Percentiles rank a stretch among this genome's conserved stretches.
Evolutionary conservation across 805 yeast genomes (phyloP).

Genomic region (Metschnikowia borealis): DNA sequence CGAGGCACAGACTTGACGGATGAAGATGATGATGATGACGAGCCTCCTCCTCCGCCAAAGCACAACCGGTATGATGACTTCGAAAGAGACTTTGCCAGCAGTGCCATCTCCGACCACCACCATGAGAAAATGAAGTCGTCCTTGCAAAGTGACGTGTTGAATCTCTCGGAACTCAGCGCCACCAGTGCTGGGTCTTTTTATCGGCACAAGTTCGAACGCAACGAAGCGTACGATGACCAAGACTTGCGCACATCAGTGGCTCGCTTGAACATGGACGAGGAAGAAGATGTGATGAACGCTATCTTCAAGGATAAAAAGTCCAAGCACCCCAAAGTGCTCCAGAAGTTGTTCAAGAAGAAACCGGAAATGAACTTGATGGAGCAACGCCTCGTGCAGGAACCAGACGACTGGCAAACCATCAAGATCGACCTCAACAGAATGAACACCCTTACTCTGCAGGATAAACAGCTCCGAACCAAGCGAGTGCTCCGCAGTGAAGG

Average conservation of each 20-base stretch:
- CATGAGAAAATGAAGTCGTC: slow-evolving; percentile 35
- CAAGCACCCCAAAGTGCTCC: slow-evolving; percentile 44
- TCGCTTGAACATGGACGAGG: slow-evolving; percentile 22
- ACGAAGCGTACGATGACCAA: slow-evolving; percentile 16
- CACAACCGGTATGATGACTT: slow-evolving; percentile 30
- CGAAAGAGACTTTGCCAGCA: slow-evolving; percentile 17
- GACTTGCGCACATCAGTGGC: slow-evolving; percentile 12
- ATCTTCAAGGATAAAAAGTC: slow-evolving; percentile 41
- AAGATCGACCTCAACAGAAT: slow-evolving; percentile 53
- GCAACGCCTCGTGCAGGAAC: slow-evolving; percentile 42
- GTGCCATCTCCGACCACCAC: slow-evolving; percentile 19
- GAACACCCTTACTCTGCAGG: slow-evolving; percentile 61
- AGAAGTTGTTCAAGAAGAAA: slow-evolving; percentile 35
- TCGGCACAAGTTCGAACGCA: slow-evolving; percentile 59
- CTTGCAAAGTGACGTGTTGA: slow-evolving; percentile 44
- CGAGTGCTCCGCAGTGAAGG: slow-evolving; percentile 44
- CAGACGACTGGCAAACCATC: slow-evolving; percentile 34
- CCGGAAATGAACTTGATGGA: slow-evolving; percentile 32
- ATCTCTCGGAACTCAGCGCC: slow-evolving; percentile 72
- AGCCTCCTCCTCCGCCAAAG: slow-evolving; percentile 38
- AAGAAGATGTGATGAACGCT: slow-evolving; percentile 32
- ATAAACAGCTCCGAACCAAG: slow-evolving; percentile 65
- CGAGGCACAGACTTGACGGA: slow-evolving; percentile 30
- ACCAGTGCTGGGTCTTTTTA: slow-evolving; percentile 84
- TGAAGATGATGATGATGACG: slow-evolving; percentile 22